phyloP scores from a whole-genome alignment of 345 rosid genomes.

The Trapa bicornis region DNA sequence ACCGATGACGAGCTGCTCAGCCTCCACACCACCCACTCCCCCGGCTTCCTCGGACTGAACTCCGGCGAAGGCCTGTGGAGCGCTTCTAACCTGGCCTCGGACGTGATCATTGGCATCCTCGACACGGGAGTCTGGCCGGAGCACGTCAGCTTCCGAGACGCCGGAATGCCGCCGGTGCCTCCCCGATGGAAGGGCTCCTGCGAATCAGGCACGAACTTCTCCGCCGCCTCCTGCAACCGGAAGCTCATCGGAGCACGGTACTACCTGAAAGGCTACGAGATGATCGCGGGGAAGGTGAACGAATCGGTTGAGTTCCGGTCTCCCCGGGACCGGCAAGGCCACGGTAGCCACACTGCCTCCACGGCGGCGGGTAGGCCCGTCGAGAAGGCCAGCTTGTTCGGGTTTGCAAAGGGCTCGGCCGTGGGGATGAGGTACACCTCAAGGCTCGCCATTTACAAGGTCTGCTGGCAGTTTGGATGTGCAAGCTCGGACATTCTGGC shows the following conservation, averaged over 20 bases:
- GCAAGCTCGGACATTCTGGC: slow-evolving; percentile 45
- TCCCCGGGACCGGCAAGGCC: slow-evolving; percentile 61
- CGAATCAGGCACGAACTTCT: slow-evolving; percentile 49
- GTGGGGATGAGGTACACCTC: slow-evolving; percentile 55
- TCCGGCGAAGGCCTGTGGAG: slow-evolving; percentile 46
- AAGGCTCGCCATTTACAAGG: slow-evolving; percentile 65
- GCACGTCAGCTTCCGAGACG: slow-evolving; percentile 54
- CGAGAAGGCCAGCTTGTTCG: slow-evolving; percentile 29
- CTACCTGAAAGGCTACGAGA: slow-evolving; percentile 50
- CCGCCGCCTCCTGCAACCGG: slow-evolving; percentile 45
- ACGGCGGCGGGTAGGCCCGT: slow-evolving; percentile 57
- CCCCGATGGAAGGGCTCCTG: slow-evolving; percentile 66
- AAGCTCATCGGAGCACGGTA: slow-evolving; percentile 68
- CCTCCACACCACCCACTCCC: slow-evolving; percentile 57
- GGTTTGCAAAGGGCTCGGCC: slow-evolving; percentile 49
- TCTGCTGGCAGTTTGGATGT: slow-evolving; percentile 61
- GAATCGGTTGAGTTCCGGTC: slow-evolving; percentile 48
- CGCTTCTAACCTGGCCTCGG: slow-evolving; percentile 25
- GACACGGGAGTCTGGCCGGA: slow-evolving; percentile 82
- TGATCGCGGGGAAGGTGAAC: slow-evolving; percentile 29
- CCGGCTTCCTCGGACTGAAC: slow-evolving; percentile 52
- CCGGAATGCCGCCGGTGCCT: slow-evolving; percentile 42
- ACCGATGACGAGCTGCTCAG: slow-evolving; percentile 41
- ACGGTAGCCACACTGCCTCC: slow-evolving; percentile 82
- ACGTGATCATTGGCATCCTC: slow-evolving; percentile 53